Evolutionary conservation across 345 rosid species (phyloP), one percentile per base, ranked within the genome.

Genomic region (Aquilaria sinensis): DNA sequence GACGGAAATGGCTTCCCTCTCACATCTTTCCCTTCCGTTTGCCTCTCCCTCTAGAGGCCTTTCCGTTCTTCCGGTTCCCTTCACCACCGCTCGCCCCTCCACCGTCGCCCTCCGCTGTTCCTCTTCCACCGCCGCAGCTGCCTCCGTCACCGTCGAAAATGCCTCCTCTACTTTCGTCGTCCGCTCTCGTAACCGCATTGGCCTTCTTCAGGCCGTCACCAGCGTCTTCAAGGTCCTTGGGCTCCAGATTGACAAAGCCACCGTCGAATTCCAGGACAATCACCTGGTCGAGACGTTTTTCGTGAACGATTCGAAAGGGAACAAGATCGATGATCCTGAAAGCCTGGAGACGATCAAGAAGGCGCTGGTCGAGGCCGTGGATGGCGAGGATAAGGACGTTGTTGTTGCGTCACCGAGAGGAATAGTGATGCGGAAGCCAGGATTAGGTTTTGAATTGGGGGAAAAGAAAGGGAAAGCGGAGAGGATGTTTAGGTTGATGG

Each of bases 401-500:
- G 71, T 55, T 12, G 61, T 66, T 14, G 13, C 76, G 1, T 31
- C 64, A 10, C 54, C 56, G 43, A 69, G 68, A 56, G 79, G 79
- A 33, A 51, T 75, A 31, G 58, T 61, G 65, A 73, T 72, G 48
- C 63, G 72, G 71, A 72, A 56, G 62, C 56, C 67, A 11, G 73
- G 57, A 45, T 32, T 58, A 30, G 66, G 58, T 12, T 46, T 64
- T 4, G 58, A 9, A 32, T 6, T 14, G 5, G 68, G 65, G 12
- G 78, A 63, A 37, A 58, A 47, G 47, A 71, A 58, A 60, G 66
- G 67, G 9, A 64, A 64, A 58, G 80, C 64, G 64, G 80, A 79
- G 72, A 58, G 78, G 72, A 79, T 79, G 80, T 65, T 79, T 51
- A 72, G 64, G 53, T 68, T 79, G 60, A 73, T 79, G 83, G 83